Evolutionary conservation across 2,329 filamentous ascomycete genomes (phyloP), one percentile per base, ranked within the genome.

Genomic region (Colletotrichum cereale): DNA sequence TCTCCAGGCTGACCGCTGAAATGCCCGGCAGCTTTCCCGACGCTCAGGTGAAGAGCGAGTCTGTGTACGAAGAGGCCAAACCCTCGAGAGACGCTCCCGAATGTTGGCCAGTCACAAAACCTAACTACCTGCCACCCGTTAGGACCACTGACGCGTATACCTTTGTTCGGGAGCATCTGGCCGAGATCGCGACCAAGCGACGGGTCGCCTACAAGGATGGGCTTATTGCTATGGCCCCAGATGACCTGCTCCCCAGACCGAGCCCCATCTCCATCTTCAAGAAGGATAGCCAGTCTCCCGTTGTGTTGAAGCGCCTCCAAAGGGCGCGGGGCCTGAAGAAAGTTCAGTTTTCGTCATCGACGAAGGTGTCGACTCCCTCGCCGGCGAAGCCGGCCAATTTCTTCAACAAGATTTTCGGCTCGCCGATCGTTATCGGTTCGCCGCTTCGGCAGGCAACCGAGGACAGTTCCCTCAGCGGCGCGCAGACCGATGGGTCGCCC

Each of bases 21-120:
- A 72, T 73, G 34, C 72, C 72, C 26, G 72, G 72, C 42, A 66
- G 64, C 44, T 73, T 73, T 31, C 72, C 72, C 11, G 55, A 64
- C 18, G 29, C 16, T 12, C 36, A 60, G 14, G 55, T 31, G 26
- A 62, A 56, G n/a, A 36, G 12, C 38, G 67, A 71, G 36, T 21
- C 26, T 2, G 31, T 34, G 29, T 10, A 12, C 11, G 56, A 70
- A 34, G 53, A 34, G 29, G 18, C 16, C 8, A 16, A 53, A 21
- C 11, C 24, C 40, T 29, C 66, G 3, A 21, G n/a, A 42, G 38
- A 38, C 31, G 36, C 29, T 31, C 16, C 40, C 6, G 40, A 66
- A 24, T 12, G 21, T n/a, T 16, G 38, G 44, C 29, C 18, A 42
- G 31, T 29, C 12, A 42, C 26, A 36, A 65, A 58, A 1, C 16